phyloP scores from a whole-genome alignment of 306 rosid genomes.

The Sechiopsis laciniata region DNA sequence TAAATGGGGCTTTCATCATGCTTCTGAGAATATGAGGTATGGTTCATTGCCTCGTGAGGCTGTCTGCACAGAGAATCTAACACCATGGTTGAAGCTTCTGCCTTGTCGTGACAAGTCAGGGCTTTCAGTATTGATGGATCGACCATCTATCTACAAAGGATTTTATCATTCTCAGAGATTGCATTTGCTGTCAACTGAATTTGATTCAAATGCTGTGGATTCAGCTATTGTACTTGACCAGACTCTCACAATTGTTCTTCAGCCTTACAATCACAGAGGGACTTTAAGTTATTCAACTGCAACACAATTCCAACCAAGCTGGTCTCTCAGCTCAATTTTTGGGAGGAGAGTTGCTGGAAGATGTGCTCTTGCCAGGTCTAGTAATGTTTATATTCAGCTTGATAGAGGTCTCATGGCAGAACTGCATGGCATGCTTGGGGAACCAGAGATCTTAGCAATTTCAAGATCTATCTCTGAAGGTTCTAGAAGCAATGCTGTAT shows the following conservation, averaged over 20 bases:
- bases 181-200: conserved; percentile 40
- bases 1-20: conserved; percentile 54
- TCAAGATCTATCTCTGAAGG: conserved; percentile 35
- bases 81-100: conserved; percentile 95
- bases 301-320: conserved; percentile 62
- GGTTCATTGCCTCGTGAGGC: conserved; percentile 95
- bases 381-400: conserved; percentile 68
- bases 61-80: conserved; percentile 92
- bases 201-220: conserved; percentile 34
- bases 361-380: conserved; percentile 71
- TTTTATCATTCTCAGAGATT: conserved; percentile 88
- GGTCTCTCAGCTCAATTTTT: conserved; percentile 82
- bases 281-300: conserved; percentile 28
- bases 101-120: conserved; percentile 96
- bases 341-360: conserved; percentile 65
- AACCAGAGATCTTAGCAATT: conserved; percentile 26
- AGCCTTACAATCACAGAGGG: conserved; percentile 43
- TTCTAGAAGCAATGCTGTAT: conserved; percentile 42
- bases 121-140: conserved; percentile 69
- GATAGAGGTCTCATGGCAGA: conserved; percentile 52
- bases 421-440: conserved; percentile 48
- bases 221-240: conserved; percentile 65
- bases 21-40: conserved; percentile 64
- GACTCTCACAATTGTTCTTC: conserved; percentile 80
- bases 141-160: conserved; percentile 87